Base-by-base conservation (phyloP, 805 yeast genomes). In the Candida vaughaniae region DNA sequence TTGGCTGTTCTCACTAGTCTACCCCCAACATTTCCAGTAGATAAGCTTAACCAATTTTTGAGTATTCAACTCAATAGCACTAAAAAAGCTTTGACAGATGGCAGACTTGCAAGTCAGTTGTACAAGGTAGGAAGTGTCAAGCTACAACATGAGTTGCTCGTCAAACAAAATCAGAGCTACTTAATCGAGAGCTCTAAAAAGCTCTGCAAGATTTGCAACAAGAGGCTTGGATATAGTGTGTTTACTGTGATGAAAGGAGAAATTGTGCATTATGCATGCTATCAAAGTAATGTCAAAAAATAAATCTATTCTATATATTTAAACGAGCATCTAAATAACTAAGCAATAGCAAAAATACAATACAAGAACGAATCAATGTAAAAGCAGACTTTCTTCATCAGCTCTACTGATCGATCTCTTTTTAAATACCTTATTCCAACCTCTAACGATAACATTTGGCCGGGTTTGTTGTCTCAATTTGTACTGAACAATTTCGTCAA, bases 201-300 rank as follows among this genome's bases (percentile, higher is more conserved):
- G 23, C 55, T 55, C n/a, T 87, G 95, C 53, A 49, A 58, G 2
- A 67, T 78, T 12, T 87, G 95, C 57, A 60, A 65, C 16, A 80
- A 78, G 47, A 55, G 64, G 9, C 60, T 83, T 22, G 82, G 81
- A 3, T 68, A 67, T 43, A 69, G 77, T 31, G 77, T 82, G 1
- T 58, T 80, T 22, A 66, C 77, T 30, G 71, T 73, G 16, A 74
- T 75, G 0, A 63, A 69, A 30, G 62, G 60, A 18, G 52, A 57
- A 3, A 66, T 76, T 4, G 71, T 77, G 3, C 87, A 81, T 52
- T 82, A 76, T 48, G 80, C 80, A 2, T 80, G 87, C 62, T 41
- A 36, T 20, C 39, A 36, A 25, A 19, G n/a, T 3, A 20, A 30
- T 22, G 19, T 10, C 31, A 18, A 18, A 6, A 27, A 25, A 14